Percentiles rank a stretch among this genome's conserved stretches.
phyloP scores from a whole-genome alignment of 176 grass and related monocot species.

The Hsuehochloa calcarea region DNA sequence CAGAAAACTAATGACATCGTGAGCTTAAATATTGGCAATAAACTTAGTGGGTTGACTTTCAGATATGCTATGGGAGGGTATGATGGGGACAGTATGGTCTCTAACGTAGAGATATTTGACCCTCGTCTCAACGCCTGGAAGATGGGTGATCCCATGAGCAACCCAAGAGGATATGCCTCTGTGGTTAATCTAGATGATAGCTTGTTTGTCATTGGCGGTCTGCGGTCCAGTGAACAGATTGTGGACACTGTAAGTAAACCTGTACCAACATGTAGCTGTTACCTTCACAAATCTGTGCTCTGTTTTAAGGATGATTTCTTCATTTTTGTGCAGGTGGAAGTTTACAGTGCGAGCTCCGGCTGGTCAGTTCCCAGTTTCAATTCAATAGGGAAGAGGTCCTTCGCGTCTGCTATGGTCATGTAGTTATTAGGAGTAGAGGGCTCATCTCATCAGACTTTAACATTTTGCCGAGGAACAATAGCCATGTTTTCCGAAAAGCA shows the following conservation, averaged over 20 bases:
- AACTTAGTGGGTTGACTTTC: conserved; percentile 23
- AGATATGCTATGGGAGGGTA: conserved; percentile 80
- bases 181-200: conserved; percentile 45
- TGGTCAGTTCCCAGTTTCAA: conserved; percentile 41
- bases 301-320: conserved; percentile 16
- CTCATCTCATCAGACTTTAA: too few species aligned
- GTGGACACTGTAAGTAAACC: conserved; percentile 54
- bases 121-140: conserved; percentile 64
- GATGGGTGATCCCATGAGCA: conserved; percentile 58
- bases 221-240: conserved; percentile 44
- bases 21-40: conserved; percentile 11
- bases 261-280: not conserved
- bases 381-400: too few species aligned
- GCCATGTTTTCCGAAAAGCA: too few species aligned
- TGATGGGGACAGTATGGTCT: conserved; percentile 56
- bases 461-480: too few species aligned
- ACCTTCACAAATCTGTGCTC: not conserved
- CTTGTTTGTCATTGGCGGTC: conserved; percentile 64
- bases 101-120: conserved; percentile 75
- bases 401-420: too few species aligned
- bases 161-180: conserved; percentile 64
- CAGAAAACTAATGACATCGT: not conserved
- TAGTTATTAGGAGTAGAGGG: too few species aligned
- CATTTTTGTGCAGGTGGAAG: conserved; percentile 54
- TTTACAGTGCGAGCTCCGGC: conserved; percentile 44